Percentiles rank a stretch among this genome's conserved stretches.
Evolutionary conservation across 768 basidiomycete species (phyloP).

Genomic region (Suillus discolor): DNA sequence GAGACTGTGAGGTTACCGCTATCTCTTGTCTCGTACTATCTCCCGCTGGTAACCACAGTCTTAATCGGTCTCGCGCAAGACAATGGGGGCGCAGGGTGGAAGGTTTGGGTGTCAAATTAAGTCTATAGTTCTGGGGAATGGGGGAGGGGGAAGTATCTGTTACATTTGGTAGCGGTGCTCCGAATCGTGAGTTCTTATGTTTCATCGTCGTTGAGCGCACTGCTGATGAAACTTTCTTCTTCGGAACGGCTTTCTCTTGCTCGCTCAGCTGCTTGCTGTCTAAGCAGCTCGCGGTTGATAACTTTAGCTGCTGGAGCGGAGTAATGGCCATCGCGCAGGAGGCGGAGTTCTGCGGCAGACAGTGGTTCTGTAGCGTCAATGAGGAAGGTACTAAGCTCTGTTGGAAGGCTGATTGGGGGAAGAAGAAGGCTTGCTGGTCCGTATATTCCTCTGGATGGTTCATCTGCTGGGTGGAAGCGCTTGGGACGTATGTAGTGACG

Average conservation of each 20-base stretch:
- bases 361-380: conserved; percentile 2
- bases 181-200: neutral
- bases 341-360: neutral
- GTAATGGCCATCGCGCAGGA: neutral
- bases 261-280: neutral
- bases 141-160: no score
- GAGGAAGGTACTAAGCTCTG: conserved; percentile 14
- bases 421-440: conserved; percentile 11
- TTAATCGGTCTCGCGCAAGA: conserved; percentile 25
- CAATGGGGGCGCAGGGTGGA: conserved; percentile 31
- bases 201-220: neutral
- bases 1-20: no score
- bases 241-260: neutral
- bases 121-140: conserved; percentile 8
- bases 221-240: neutral
- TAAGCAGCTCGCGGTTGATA: neutral
- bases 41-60: conserved; percentile 21
- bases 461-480: conserved; percentile 11
- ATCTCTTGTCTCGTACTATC: neutral
- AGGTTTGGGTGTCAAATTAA: conserved; percentile 15
- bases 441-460: conserved; percentile 12
- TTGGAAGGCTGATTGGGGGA: conserved; percentile 16
- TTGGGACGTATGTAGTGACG: conserved; percentile 15
- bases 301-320: conserved; percentile 2
- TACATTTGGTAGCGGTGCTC: neutral